Evolutionary conservation across 345 rosid genomes (phyloP).

Genomic region (Populus alba): DNA sequence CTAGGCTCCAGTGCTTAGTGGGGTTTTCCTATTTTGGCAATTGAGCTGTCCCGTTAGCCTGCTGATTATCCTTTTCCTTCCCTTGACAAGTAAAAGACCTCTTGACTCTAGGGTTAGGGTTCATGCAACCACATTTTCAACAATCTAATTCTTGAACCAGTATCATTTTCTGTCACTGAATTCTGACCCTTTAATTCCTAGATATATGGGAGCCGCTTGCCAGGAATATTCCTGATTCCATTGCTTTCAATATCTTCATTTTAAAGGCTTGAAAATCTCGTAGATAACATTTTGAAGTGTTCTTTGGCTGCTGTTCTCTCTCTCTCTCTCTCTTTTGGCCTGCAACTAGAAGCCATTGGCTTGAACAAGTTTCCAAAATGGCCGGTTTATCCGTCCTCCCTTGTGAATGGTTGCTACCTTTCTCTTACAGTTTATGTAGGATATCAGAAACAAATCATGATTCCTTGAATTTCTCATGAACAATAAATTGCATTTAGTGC

Average conservation of each 20-base stretch:
- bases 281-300: neutral
- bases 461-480: neutral
- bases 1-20: neutral
- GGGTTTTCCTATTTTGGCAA: constrained; percentile 5
- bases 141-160: neutral
- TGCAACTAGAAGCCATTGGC: neutral
- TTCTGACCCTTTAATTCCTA: neutral
- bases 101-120: constrained; percentile 36
- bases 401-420: neutral
- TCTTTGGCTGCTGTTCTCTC: neutral
- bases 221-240: neutral
- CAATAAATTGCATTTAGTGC: neutral
- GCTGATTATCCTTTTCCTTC: neutral
- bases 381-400: neutral
- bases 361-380: neutral
- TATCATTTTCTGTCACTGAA: neutral
- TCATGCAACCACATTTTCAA: constrained; percentile 5
- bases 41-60: neutral
- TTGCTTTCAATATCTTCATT: neutral
- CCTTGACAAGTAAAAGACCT: neutral
- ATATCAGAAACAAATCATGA: neutral
- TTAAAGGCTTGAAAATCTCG: neutral
- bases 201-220: neutral
- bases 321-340: neutral
- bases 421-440: neutral